Percentiles rank a stretch among this genome's conserved stretches.
Evolutionary conservation across 2,329 filamentous ascomycete species (phyloP).

Genomic region (Tolypocladium guangdongense): DNA sequence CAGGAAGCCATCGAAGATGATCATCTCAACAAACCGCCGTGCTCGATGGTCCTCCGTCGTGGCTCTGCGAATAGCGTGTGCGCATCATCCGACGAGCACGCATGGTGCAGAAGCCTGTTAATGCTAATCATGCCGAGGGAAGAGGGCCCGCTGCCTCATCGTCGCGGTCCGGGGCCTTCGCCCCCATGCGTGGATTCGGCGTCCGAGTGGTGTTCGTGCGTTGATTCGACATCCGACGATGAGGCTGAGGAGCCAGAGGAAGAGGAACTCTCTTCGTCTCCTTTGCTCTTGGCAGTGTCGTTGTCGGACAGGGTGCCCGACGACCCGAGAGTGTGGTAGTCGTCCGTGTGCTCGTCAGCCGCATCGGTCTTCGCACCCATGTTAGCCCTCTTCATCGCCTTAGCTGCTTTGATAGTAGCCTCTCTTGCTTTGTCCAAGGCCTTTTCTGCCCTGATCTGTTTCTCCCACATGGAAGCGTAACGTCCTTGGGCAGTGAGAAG

Average conservation of each 20-base stretch:
- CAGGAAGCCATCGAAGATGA: not conserved
- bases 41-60: not conserved
- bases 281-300: conserved; percentile 19
- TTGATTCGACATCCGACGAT: conserved; percentile 26
- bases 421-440: conserved; percentile 33
- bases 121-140: not conserved
- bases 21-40: not conserved
- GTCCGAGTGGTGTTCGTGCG: conserved; percentile 13
- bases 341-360: conserved; percentile 27
- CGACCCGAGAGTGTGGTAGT: conserved; percentile 34
- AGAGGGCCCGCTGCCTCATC: not conserved
- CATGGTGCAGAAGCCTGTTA: not conserved
- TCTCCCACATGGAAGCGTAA: conserved; percentile 81
- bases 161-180: not conserved
- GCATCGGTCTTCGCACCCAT: conserved; percentile 28
- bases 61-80: not conserved
- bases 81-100: not conserved
- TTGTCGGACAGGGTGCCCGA: conserved; percentile 28
- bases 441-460: conserved; percentile 70
- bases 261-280: conserved; percentile 19
- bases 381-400: conserved; percentile 36
- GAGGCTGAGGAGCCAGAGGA: conserved; percentile 14
- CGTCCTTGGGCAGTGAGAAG: conserved; percentile 59
- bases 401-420: conserved; percentile 23
- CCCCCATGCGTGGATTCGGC: conserved; percentile 6